Conservation (phyloP, 768 basidiomycete genomes). For the Trametes cingulata region DNA sequence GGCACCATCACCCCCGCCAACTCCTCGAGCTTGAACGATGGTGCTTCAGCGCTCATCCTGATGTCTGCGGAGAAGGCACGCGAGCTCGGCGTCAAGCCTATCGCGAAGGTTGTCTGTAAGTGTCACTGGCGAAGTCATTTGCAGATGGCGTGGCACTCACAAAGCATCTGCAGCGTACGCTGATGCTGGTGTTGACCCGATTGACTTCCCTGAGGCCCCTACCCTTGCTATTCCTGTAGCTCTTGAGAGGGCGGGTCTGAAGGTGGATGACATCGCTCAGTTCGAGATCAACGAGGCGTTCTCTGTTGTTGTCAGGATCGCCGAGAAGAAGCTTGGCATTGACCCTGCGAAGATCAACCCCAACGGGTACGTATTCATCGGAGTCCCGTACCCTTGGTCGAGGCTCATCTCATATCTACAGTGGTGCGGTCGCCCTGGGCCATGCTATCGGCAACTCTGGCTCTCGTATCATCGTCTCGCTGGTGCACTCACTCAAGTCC, state of each 20-base stretch:
- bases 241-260: conserved; percentile 82
- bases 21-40: conserved; percentile 92
- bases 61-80: conserved; percentile 93
- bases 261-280: conserved; percentile 78
- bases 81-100: conserved; percentile 86
- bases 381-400: neutral
- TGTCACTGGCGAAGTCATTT: conserved; percentile 19
- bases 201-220: conserved; percentile 96
- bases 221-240: conserved; percentile 89
- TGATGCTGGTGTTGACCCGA: conserved; percentile 94
- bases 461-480: conserved; percentile 89
- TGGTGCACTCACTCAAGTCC: conserved; percentile 86
- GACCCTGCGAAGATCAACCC: conserved; percentile 89
- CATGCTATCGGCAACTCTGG: conserved; percentile 98
- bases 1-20: conserved; percentile 96
- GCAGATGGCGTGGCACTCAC: neutral
- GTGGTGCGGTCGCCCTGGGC: conserved; percentile 95
- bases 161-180: conserved; percentile 71
- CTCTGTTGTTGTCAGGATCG: conserved; percentile 89
- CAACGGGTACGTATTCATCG: conserved; percentile 61
- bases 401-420: conserved; percentile 37
- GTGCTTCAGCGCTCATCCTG: conserved; percentile 92
- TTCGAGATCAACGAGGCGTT: conserved; percentile 99
- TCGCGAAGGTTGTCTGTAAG: conserved; percentile 95
- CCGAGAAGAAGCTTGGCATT: conserved; percentile 83